Evolutionary conservation across 768 basidiomycete genomes (phyloP).

Genomic region (Rhizopogon vinicolor): DNA sequence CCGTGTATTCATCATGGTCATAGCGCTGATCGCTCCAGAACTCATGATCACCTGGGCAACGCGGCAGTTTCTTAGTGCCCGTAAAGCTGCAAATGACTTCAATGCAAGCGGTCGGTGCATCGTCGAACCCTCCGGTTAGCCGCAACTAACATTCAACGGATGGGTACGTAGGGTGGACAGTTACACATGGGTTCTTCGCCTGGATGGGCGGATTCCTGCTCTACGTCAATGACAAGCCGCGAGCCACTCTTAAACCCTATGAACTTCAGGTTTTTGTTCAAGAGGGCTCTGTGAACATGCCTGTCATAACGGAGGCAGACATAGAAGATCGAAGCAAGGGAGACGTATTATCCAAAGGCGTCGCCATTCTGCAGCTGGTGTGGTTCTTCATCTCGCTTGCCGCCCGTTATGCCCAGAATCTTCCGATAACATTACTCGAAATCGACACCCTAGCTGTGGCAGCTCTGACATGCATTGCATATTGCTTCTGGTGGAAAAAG

Average conservation of each 20-base stretch:
- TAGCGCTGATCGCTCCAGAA: slow-evolving; percentile 23
- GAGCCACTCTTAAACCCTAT: neutral
- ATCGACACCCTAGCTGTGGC: slow-evolving; percentile 32
- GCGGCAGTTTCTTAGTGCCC: slow-evolving; percentile 18
- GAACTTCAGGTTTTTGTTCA: neutral
- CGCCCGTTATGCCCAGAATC: slow-evolving; percentile 14
- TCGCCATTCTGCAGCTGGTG: slow-evolving; percentile 28
- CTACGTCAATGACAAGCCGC: neutral
- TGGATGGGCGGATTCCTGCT: slow-evolving; percentile 19
- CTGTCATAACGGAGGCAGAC: slow-evolving; percentile 5
- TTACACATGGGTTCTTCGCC: slow-evolving; percentile 13
- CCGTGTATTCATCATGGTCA: slow-evolving; percentile 13
- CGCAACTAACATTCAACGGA: neutral
- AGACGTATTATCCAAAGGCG: slow-evolving; percentile 29
- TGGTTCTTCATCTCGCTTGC: slow-evolving; percentile 32
- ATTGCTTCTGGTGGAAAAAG: slow-evolving; percentile 36
- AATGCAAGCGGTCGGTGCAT: neutral
- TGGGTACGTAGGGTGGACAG: neutral
- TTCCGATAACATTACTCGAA: slow-evolving; percentile 32
- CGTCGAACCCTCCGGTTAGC: neutral
- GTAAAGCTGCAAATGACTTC: neutral
- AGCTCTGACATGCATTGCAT: slow-evolving; percentile 25
- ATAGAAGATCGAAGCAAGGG: slow-evolving; percentile 29
- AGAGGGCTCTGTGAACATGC: neutral
- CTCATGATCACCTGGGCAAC: slow-evolving; percentile 24